phyloP scores from a whole-genome alignment of 345 rosid genomes.

The Durio zibethinus region DNA sequence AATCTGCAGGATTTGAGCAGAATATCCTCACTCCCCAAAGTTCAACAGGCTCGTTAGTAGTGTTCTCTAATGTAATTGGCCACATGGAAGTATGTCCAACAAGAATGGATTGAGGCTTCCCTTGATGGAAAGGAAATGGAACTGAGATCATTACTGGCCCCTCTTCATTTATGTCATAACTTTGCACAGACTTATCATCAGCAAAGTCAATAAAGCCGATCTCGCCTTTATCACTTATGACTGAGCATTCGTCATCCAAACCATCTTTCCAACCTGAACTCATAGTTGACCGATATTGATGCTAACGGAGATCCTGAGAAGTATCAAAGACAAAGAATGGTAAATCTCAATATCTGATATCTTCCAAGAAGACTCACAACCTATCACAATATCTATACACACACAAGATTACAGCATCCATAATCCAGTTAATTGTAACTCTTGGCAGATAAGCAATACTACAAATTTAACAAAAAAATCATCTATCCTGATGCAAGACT shows the following conservation, averaged over 20 bases:
- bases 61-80: constrained; percentile 38
- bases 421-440: not conserved
- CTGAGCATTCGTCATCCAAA: constrained; percentile 41
- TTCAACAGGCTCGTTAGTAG: constrained; percentile 36
- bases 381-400: not conserved
- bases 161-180: constrained; percentile 35
- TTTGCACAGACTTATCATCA: constrained; percentile 36
- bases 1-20: constrained; percentile 37
- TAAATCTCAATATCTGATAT: constrained; percentile 4
- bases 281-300: constrained; percentile 20
- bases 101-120: constrained; percentile 44
- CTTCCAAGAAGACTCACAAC: not conserved
- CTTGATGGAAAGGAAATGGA: constrained; percentile 43
- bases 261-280: constrained; percentile 7
- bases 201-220: constrained; percentile 48
- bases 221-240: constrained; percentile 46
- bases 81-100: constrained; percentile 40
- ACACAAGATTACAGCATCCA: not conserved
- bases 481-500: not conserved
- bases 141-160: constrained; percentile 40
- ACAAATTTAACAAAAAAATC: not conserved
- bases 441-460: not conserved
- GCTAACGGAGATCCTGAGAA: constrained; percentile 4
- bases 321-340: not conserved
- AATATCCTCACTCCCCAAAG: constrained; percentile 48